Base-by-base conservation (phyloP, 768 basidiomycete species). In the Leccinum truebloodii region DNA sequence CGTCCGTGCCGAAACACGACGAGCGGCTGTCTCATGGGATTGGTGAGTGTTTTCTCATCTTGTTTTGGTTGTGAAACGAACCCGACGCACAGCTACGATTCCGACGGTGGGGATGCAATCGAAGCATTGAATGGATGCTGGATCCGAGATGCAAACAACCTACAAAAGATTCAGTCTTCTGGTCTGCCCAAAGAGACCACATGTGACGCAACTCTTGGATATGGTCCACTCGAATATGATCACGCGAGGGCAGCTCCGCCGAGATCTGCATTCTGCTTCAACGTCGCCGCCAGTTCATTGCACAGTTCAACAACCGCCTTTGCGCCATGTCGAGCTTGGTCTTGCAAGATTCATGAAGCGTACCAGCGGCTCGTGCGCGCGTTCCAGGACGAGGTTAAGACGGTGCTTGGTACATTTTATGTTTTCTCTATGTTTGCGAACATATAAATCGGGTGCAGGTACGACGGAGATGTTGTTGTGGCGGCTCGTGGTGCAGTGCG, bases 381-480 rank as follows among this genome's bases (percentile, higher is more conserved):
- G 70, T 75, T 79, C 4, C 80, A 77, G 58, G 71, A 75, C 20
- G 80, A 81, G 14, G 83, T 85, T 13, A 81, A 82, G 62, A 78
- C 81, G 26, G 72, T 86, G 16, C 77, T 92, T 2, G 79, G 89
- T 88, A 46, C 9, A 14, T 51, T 18, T 22, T 10, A 28, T 6
- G 24, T 4, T 16, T 9, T 28, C 26, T 18, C 8, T 51, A 22
- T n/a, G 2, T n/a, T 20, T n/a, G n/a, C n/a, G 4, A 44, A 20
- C 41, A 44, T 44, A 44, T 44, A 9, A 9, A 22, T 18, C n/a
- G 30, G 51, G 9, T 12, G 10, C 30, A 90, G 90, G 82, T 58
- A 83, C 87, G 16, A 75, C 86, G 54, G 94, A 95, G 73, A 89
- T 95, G 18, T 79, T 95, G 20, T 76, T 93, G 16, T 93, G 90